Base-by-base conservation (phyloP, 495 filamentous ascomycete species). In the Podospora pseudoanserina region DNA sequence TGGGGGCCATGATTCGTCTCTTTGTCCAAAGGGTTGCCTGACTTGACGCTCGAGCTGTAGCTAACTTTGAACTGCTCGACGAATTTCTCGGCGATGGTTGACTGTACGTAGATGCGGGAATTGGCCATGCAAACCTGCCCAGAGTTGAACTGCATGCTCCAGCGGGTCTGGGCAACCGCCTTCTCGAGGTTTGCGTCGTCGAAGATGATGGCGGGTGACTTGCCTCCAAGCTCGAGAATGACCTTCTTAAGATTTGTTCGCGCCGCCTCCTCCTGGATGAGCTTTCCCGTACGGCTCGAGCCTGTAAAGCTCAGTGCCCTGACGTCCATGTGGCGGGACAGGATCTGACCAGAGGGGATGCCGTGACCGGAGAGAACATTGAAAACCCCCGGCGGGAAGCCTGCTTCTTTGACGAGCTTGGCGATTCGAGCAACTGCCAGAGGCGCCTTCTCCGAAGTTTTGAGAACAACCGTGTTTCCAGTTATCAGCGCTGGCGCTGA, bases 401-500 rank as follows among this genome's bases (percentile, higher is more conserved):
- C 87, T 0, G 87, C 87, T 57, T 85, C 77, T 32, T 81, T 66
- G 62, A 87, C 79, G 3, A 88, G 77, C 39, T 79, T 74, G 0
- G 82, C 86, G 0, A 89, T 67, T 68, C 75, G 66, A 30, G 77
- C 83, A 65, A 92, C 90, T 13, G 90, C 91, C 34, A 97, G 82
- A 0, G 94, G 94, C 1, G 93, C 96, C 77, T 97, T 93, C 76
- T 97, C 94, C 1, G 92, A 92, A 6, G 92, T 86, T 78, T 97
- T 97, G 61, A 97, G 75, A 2, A 97, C 88, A 26, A 97, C 79
- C 0, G 92, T 92, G 76, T 97, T 97, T 13, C 94, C 92, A 62
- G 90, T 90, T 55, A 91, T 90, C 18, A 97, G 84, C 5, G 94
- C 94, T 6, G 94, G 93, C 5, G 91, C 93, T 1, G 96, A 78